Evolutionary conservation across 2,329 filamentous ascomycete genomes (phyloP).

Genomic region (Talaromyces funiculosus): DNA sequence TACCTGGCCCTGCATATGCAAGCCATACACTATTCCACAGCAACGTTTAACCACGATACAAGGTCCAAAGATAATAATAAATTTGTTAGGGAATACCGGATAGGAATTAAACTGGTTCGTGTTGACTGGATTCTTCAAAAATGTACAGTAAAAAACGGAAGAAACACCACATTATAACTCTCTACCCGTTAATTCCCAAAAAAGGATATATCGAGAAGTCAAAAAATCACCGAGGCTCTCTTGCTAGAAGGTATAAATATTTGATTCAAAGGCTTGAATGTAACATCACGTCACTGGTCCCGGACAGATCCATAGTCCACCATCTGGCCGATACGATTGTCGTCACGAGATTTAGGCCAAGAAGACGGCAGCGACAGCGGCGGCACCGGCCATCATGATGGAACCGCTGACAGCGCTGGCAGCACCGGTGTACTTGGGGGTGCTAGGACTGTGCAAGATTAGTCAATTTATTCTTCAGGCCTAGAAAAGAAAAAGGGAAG

Average conservation of each 20-base stretch:
- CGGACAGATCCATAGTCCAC: neutral
- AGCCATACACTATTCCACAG: neutral
- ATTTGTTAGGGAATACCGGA: neutral
- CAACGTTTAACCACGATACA: neutral
- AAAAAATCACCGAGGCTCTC: neutral
- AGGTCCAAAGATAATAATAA: neutral
- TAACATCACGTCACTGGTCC: neutral
- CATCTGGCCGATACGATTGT: neutral
- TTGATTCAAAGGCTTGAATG: neutral
- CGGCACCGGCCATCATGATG: slow-evolving; percentile 27
- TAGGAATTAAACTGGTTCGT: neutral
- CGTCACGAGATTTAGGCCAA: slow-evolving; percentile 26
- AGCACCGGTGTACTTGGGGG: slow-evolving; percentile 26
- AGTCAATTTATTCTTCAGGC: neutral
- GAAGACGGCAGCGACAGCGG: slow-evolving; percentile 28
- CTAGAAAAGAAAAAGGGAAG: neutral
- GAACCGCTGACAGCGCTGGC: slow-evolving; percentile 25
- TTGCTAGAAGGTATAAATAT: neutral
- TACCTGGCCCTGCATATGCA: neutral
- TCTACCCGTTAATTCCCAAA: slow-evolving; percentile 1
- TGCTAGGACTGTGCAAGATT: slow-evolving; percentile 14
- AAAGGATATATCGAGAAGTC: neutral
- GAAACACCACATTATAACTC: slow-evolving; percentile 7
- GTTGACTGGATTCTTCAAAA: slow-evolving; percentile 6
- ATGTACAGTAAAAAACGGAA: slow-evolving; percentile 5